These are phyloP conservation scores for Uronychia setigera DNA, from an alignment of 73 alveolate species.

Conservation along the genomic window DNA sequence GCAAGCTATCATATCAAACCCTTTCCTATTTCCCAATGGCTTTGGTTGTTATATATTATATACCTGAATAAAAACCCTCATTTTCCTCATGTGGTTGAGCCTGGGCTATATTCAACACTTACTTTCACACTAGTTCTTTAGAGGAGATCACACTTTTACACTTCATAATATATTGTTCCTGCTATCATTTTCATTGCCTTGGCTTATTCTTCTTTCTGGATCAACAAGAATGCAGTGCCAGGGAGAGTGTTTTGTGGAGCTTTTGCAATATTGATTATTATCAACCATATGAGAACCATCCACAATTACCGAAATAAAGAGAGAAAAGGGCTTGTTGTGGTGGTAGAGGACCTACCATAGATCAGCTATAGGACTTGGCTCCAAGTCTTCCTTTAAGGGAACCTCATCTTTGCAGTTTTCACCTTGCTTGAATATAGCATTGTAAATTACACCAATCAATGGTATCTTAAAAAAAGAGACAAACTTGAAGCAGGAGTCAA, in stretches of 20 bases:
- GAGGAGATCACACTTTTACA: not conserved
- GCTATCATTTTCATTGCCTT: not conserved
- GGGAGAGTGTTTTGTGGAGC: too few relatives aligned
- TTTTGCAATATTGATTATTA: too few relatives aligned
- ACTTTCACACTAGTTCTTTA: not conserved
- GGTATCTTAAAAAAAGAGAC: not conserved
- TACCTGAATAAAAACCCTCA: too few relatives aligned
- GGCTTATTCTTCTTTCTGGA: slow-evolving; percentile 12
- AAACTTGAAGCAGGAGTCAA: not conserved
- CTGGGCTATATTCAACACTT: too few relatives aligned
- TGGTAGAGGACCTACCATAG: too few relatives aligned
- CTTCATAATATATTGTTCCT: not conserved
- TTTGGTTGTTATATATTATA: too few relatives aligned
- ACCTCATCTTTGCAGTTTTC: not conserved
- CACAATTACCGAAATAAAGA: too few relatives aligned
- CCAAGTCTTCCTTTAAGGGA: not conserved
- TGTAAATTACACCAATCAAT: not conserved
- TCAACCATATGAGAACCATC: too few relatives aligned
- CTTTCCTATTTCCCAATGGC: too few relatives aligned
- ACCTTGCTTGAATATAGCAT: not conserved
- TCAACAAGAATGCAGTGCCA: slow-evolving; percentile 9
- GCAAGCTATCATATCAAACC: too few relatives aligned
- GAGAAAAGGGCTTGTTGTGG: too few relatives aligned
- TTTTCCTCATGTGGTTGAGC: too few relatives aligned
- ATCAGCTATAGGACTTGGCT: slow-evolving; percentile 1